phyloP scores from a whole-genome alignment of 2,329 filamentous ascomycete species.

The Magnaporthales sp. region DNA sequence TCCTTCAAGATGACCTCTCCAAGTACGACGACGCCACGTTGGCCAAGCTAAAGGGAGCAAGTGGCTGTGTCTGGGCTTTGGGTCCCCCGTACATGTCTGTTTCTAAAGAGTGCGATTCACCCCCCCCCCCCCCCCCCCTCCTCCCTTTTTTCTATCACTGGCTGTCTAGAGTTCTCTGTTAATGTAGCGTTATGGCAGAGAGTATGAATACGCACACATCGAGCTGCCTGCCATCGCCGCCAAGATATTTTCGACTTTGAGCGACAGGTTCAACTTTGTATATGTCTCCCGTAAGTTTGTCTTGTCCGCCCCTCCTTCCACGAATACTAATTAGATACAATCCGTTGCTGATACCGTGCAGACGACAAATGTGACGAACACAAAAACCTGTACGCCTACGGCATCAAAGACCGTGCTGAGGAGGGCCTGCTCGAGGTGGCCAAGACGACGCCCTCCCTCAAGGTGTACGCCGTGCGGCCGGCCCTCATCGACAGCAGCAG shows the following conservation, averaged over 20 bases:
- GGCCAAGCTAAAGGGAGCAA: slow-evolving; percentile 50
- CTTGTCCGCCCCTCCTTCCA: slow-evolving; percentile 43
- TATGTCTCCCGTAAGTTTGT: slow-evolving; percentile 59
- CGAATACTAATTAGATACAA: too few species aligned
- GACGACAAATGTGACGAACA: too few species aligned
- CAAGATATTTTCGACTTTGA: slow-evolving; percentile 36
- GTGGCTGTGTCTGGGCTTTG: slow-evolving; percentile 66
- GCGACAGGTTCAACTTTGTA: slow-evolving; percentile 56
- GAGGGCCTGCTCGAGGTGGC: slow-evolving; percentile 43
- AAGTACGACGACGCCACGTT: slow-evolving; percentile 50
- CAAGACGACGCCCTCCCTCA: slow-evolving; percentile 34
- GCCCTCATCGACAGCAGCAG: slow-evolving; percentile 42
- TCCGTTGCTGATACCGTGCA: slow-evolving; percentile 42
- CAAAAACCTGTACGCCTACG: too few species aligned
- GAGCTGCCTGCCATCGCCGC: slow-evolving; percentile 32
- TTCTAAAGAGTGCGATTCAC: too few species aligned
- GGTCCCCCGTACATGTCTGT: slow-evolving; percentile 19
- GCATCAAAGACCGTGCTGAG: slow-evolving; percentile 62
- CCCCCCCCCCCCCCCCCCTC: too few species aligned
- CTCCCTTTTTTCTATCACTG: too few species aligned
- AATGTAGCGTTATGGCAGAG: too few species aligned
- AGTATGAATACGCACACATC: too few species aligned
- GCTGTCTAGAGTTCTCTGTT: too few species aligned
- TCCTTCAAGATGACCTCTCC: slow-evolving; percentile 59
- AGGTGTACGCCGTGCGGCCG: slow-evolving; percentile 49